Evolutionary conservation across 345 rosid genomes (phyloP).

Genomic region (Mangifera indica): DNA sequence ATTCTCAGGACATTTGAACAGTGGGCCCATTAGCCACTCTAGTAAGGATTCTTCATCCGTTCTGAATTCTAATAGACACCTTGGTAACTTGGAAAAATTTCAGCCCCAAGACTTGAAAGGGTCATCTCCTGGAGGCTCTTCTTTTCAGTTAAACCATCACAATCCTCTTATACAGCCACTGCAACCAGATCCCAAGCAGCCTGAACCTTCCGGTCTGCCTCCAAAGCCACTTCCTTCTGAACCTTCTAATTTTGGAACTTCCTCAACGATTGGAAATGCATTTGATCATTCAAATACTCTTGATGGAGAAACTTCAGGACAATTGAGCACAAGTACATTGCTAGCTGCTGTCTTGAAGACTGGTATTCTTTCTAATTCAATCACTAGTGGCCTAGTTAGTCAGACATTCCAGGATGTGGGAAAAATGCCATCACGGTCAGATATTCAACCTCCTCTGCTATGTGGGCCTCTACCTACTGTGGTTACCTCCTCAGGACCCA

Average conservation of each 20-base stretch:
- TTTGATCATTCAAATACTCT: constrained; percentile 34
- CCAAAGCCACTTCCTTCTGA: constrained; percentile 33
- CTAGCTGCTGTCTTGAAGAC: constrained; percentile 72
- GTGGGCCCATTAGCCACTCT: constrained; percentile 28
- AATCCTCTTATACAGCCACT: constrained; percentile 28
- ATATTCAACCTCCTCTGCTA: constrained; percentile 37
- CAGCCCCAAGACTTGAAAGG: constrained; percentile 28
- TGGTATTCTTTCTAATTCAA: constrained; percentile 57
- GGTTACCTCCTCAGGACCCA: constrained; percentile 35
- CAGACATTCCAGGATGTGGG: constrained; percentile 30
- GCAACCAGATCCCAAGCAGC: constrained; percentile 25
- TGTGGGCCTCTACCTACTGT: constrained; percentile 32
- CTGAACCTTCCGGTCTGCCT: constrained; percentile 42
- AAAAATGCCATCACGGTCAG: constrained; percentile 33
- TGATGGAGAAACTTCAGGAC: constrained; percentile 41
- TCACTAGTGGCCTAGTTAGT: constrained; percentile 31
- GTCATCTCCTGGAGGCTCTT: constrained; percentile 27
- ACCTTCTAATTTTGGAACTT: constrained; percentile 37
- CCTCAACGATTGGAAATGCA: constrained; percentile 31
- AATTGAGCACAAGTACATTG: constrained; percentile 58
- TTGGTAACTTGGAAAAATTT: constrained; percentile 28
- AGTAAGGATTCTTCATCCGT: constrained; percentile 32
- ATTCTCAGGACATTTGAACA: constrained; percentile 42
- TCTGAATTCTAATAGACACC: constrained; percentile 31
- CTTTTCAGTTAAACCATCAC: constrained; percentile 29